phyloP scores from a whole-genome alignment of 345 rosid species.

The Microthlaspi erraticum region DNA sequence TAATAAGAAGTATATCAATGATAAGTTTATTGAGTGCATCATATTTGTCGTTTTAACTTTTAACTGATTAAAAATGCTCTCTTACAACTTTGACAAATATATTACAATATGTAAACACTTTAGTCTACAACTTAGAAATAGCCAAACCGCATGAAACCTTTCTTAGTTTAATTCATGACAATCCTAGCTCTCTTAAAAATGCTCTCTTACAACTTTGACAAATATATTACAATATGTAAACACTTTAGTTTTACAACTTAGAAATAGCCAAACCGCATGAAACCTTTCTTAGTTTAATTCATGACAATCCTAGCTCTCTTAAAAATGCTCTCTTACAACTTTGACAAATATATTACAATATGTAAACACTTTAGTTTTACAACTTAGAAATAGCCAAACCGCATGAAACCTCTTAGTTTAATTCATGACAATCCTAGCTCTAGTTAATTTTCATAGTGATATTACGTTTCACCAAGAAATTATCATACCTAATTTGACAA shows the following conservation, averaged over 20 bases:
- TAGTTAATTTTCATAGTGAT: slow-evolving; percentile 14
- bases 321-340: too few relatives aligned
- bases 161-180: slow-evolving; percentile 5
- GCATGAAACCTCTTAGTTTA: neutral
- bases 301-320: slow-evolving; percentile 5
- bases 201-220: neutral
- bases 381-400: neutral
- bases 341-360: slow-evolving; percentile 15
- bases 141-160: neutral
- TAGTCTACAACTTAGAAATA: slow-evolving; percentile 3
- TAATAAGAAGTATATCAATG: slow-evolving; percentile 6
- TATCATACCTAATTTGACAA: slow-evolving; percentile 21
- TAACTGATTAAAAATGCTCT: too few relatives aligned
- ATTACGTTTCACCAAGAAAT: slow-evolving; percentile 27
- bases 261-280: neutral
- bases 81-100: neutral
- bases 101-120: slow-evolving; percentile 23
- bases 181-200: too few relatives aligned
- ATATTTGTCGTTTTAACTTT: neutral
- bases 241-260: slow-evolving; percentile 16
- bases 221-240: slow-evolving; percentile 17
- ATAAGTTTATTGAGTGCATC: neutral
- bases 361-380: slow-evolving; percentile 21
- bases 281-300: slow-evolving; percentile 10
- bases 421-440: slow-evolving; percentile 1